Evolutionary conservation across 306 rosid species (phyloP).

Genomic region (Begonia masoniana): DNA sequence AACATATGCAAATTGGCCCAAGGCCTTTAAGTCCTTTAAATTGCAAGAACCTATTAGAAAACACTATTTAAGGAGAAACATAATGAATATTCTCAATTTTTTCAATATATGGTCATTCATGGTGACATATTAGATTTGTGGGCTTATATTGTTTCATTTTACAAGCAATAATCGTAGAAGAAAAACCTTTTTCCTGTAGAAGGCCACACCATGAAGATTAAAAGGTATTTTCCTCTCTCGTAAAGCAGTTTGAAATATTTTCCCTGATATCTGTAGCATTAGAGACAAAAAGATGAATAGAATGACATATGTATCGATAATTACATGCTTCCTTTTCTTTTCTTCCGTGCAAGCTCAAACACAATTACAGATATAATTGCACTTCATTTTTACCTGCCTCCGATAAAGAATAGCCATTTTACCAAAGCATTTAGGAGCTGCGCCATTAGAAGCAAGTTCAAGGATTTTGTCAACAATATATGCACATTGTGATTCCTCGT

Average conservation of each 20-base stretch:
- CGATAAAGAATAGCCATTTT: slow-evolving; percentile 84
- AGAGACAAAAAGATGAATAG: slow-evolving; percentile 4
- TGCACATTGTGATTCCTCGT: slow-evolving; percentile 80
- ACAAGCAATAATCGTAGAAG: not conserved
- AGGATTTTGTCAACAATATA: slow-evolving; percentile 79
- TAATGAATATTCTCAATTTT: no score
- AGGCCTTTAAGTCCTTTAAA: no score
- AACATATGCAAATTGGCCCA: no score
- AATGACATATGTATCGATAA: slow-evolving; percentile 1
- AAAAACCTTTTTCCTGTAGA: slow-evolving; percentile 81
- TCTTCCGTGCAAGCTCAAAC: not conserved
- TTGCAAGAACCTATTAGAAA: no score
- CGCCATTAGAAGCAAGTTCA: slow-evolving; percentile 38
- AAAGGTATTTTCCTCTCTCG: slow-evolving; percentile 92
- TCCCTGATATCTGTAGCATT: slow-evolving; percentile 58
- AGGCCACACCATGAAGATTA: slow-evolving; percentile 83
- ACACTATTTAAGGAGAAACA: no score
- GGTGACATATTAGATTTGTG: no score
- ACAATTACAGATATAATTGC: slow-evolving; percentile 9
- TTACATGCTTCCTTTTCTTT: not conserved
- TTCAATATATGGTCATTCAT: no score
- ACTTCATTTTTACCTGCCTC: slow-evolving; percentile 66
- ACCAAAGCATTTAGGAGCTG: slow-evolving; percentile 43
- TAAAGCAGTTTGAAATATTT: slow-evolving; percentile 75
- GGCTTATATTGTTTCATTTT: not conserved